Evolutionary conservation across 78 protist species (phyloP), one percentile per base, ranked within the genome.

Genomic region (Capsaspora owczarzaki): DNA sequence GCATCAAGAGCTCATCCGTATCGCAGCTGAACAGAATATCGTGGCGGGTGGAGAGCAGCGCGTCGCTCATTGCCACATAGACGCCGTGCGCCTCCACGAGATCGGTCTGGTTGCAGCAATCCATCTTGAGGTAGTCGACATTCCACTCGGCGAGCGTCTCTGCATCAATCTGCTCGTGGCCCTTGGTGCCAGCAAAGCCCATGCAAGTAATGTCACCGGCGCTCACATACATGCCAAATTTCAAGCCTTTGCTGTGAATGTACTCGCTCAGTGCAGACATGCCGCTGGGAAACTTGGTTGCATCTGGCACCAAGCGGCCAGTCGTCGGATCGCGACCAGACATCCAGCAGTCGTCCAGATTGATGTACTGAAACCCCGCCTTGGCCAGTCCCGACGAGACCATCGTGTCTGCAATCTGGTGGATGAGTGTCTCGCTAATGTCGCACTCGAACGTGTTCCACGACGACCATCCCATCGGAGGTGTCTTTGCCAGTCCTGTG

Each of bases 301-400:
- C 60, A 14, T 63, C 72, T 35, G 41, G n/a, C 22, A 63, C 72
- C 8, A 63, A 41, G 41, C 41, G 35, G 16, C 72, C 72, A 12
- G 20, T 2, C 33, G 35, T 16, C 33, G 33, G 66, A 29, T 56
- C 25, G n/a, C 29, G 12, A 29, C 66, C 12, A 12, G 33, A 29
- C 66, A 56, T 56, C 66, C 66, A 56, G 66, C 66, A 56, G 66
- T 56, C 66, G 33, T 87, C 90, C 43, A 87, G 3, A 4, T 84
- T 83, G 60, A 87, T 61, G 31, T 78, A 85, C 47, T 56, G 37
- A 82, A 80, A 87, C 22, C 90, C 90, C 29, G 79, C 82, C 38
- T 77, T 87, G 33, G 37, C 2, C 75, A 87, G 2, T 20, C 90
- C 90, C 35, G 4, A 66, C n/a, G 83, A 2, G 14, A 78, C 79